Conservation (phyloP, 495 filamentous ascomycete species). For the Talaromyces adpressus region DNA sequence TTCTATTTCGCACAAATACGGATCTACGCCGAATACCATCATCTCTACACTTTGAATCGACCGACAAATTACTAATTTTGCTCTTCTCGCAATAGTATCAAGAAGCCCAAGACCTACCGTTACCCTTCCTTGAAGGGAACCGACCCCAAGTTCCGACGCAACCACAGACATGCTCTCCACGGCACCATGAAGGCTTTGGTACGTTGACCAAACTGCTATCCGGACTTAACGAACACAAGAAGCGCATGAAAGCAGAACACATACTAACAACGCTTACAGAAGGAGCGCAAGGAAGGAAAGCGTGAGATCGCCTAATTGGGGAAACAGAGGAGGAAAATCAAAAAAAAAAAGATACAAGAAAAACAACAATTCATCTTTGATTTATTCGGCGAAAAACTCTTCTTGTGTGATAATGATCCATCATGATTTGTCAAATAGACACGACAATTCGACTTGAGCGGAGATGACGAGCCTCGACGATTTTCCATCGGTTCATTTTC, state of each 20-base stretch:
- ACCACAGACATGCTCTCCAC: conserved; percentile 98
- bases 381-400: conserved; percentile 1
- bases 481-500: not conserved
- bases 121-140: conserved; percentile 98
- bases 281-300: conserved; percentile 97
- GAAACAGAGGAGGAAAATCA: conserved; percentile 8
- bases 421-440: conserved; percentile 7
- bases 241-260: not conserved
- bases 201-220: conserved; percentile 32
- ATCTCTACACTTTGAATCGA: not conserved
- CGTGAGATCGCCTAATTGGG: conserved; percentile 73
- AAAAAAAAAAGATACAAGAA: not conserved
- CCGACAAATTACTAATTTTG: not conserved
- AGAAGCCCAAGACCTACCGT: conserved; percentile 98
- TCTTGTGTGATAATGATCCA: conserved; percentile 7
- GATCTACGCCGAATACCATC: not conserved
- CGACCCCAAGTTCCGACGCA: conserved; percentile 98
- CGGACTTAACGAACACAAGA: not conserved
- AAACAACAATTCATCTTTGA: not conserved
- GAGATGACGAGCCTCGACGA: not conserved
- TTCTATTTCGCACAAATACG: not conserved
- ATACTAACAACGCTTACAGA: conserved; percentile 59
- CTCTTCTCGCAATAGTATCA: conserved; percentile 60
- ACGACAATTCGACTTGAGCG: conserved; percentile 3
- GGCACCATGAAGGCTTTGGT: conserved; percentile 97